phyloP scores from a whole-genome alignment of 306 rosid species.

The Fagus sylvatica region DNA sequence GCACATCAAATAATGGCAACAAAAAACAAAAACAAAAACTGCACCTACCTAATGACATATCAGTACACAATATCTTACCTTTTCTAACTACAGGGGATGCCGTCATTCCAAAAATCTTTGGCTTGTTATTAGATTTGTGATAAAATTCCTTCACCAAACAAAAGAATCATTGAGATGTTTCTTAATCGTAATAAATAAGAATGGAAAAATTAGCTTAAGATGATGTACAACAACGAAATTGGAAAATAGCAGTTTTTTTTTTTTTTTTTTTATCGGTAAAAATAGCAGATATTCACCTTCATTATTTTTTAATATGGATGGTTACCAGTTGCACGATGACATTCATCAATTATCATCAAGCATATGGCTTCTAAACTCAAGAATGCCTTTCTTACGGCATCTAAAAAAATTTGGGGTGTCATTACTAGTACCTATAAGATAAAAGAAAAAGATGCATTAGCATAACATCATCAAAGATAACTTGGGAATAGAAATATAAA shows the following conservation, averaged over 20 bases:
- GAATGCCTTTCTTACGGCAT: conserved; percentile 81
- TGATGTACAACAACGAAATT: conserved; percentile 15
- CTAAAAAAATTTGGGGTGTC: conserved; percentile 93
- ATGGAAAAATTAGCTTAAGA: conserved; percentile 20
- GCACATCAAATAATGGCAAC: not conserved
- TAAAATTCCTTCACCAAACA: conserved; percentile 78
- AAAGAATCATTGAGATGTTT: conserved; percentile 14
- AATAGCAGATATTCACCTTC: conserved; percentile 56
- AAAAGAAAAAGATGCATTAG: conserved; percentile 12
- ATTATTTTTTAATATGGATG: conserved; percentile 87
- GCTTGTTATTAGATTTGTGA: conserved; percentile 70
- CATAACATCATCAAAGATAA: not conserved
- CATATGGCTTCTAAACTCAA: conserved; percentile 56
- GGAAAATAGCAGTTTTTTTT: not conserved
- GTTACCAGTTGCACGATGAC: conserved; percentile 80
- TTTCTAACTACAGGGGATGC: conserved; percentile 83
- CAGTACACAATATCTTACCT: conserved; percentile 42
- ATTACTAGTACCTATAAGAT: conserved; percentile 71
- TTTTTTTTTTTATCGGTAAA: not conserved
- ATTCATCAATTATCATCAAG: conserved; percentile 83
- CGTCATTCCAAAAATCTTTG: conserved; percentile 89
- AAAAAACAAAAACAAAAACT: not conserved
- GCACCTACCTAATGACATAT: not conserved
- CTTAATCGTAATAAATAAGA: not conserved
- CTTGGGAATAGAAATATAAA: not conserved